These are phyloP conservation scores for Collybia nuda DNA, from an alignment of 768 basidiomycete species.

Conservation along the genomic window DNA sequence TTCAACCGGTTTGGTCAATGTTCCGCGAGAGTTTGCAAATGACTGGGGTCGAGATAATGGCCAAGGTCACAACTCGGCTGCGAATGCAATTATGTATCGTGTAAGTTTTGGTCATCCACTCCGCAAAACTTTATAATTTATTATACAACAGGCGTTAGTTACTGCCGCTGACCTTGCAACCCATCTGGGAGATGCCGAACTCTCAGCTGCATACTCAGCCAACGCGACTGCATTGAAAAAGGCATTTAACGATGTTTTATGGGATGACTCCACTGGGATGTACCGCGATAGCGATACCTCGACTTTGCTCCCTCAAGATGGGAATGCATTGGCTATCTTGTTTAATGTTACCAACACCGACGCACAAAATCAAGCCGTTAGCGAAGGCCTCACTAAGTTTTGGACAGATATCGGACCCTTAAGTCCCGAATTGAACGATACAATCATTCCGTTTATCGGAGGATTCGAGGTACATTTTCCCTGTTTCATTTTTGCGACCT, in stretches of 20 bases:
- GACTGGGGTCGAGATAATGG: constrained; percentile 51
- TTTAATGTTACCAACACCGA: constrained; percentile 41
- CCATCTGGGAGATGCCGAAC: constrained; percentile 19
- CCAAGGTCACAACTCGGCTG: constrained; percentile 46
- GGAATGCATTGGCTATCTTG: constrained; percentile 46
- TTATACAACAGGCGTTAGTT: constrained; percentile 25
- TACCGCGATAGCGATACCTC: constrained; percentile 45
- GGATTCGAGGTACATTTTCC: constrained; percentile 40
- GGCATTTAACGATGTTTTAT: constrained; percentile 41
- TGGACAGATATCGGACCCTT: constrained; percentile 50
- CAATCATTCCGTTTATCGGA: constrained; percentile 51
- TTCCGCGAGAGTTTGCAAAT: constrained; percentile 37
- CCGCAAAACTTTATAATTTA: not conserved
- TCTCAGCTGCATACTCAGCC: constrained; percentile 23
- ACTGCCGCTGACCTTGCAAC: constrained; percentile 35
- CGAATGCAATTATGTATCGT: constrained; percentile 44
- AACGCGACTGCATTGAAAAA: constrained; percentile 39
- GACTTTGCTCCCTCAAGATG: constrained; percentile 47
- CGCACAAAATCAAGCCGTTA: constrained; percentile 40
- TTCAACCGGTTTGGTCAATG: constrained; percentile 36
- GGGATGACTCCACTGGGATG: constrained; percentile 41
- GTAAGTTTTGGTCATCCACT: constrained; percentile 15
- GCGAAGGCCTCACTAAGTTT: constrained; percentile 40
- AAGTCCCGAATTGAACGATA: constrained; percentile 50
- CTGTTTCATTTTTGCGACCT: not conserved